Conservation (phyloP, 345 rosid genomes). For the Eutrema japonicum region DNA sequence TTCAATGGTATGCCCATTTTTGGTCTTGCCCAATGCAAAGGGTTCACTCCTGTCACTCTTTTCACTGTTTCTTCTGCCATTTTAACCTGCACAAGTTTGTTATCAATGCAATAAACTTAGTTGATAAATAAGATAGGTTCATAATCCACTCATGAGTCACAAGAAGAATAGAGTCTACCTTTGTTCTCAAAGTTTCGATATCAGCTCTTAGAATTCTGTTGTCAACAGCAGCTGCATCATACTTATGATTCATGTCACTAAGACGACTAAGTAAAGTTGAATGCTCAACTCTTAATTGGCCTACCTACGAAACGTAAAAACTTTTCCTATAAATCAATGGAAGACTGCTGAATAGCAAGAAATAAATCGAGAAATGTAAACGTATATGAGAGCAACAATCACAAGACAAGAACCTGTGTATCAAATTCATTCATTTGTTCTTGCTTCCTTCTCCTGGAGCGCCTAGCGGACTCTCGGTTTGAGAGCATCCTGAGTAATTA, state of each 20-base stretch:
- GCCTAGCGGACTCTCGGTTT: constrained; percentile 98
- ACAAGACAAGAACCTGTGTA: constrained; percentile 61
- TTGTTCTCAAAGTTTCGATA: constrained; percentile 87
- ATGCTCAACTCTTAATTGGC: constrained; percentile 76
- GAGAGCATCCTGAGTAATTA: constrained; percentile 77
- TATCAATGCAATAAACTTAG: constrained; percentile 14
- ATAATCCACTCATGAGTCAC: constrained; percentile 1
- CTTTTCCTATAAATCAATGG: constrained; percentile 12
- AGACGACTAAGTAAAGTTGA: constrained; percentile 66
- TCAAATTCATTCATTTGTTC: constrained; percentile 89
- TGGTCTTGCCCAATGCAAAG: constrained; percentile 62
- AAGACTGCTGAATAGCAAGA: constrained; percentile 14
- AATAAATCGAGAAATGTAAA: background rate
- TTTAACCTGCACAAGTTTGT: constrained; percentile 65
- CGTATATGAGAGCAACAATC: background rate
- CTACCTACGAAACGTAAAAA: constrained; percentile 57
- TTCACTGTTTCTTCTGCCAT: constrained; percentile 99
- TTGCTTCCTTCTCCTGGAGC: constrained; percentile 92
- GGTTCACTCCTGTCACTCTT: constrained; percentile 80
- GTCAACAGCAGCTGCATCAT: constrained; percentile 76
- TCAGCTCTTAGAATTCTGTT: constrained; percentile 95
- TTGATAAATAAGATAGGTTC: background rate
- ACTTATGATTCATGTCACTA: constrained; percentile 75
- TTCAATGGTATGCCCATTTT: constrained; percentile 48
- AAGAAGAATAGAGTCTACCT: constrained; percentile 50